Evolutionary conservation across 2,329 filamentous ascomycete species (phyloP), one percentile per base, ranked within the genome.

Genomic region (Phyllosticta citriasiana): DNA sequence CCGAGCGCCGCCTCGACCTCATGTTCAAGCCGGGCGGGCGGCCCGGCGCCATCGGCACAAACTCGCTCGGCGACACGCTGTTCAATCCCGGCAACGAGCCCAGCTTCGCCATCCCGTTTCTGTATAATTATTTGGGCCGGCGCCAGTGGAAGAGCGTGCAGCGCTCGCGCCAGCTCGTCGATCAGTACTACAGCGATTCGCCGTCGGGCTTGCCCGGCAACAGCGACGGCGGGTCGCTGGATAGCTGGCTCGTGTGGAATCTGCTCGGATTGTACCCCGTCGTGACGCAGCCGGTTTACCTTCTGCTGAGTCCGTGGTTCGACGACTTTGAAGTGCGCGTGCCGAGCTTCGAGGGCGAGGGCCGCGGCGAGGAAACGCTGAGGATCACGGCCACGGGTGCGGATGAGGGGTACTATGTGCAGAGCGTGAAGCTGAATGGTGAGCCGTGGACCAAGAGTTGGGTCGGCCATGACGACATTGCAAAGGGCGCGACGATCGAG

Each of bases 401-500:
- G 12, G 74, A 73, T 1, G 69, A 73, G 2, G 68, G 77, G 2
- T 79, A 76, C 52, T 85, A 79, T 63, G 78, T 85, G 4, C 80
- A 84, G 65, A 75, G 74, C 2, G 71, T 84, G 1, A 79, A 71
- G 60, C 77, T 84, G 47, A 84, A 84, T 62, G 81, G 80, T 0
- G 62, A 79, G 59, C 2, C 61, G 0, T 84, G 81, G 82, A 66
- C 72, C 0, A 78, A 76, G 70, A 84, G 81, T 59, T 84, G 82
- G 82, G 74, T 84, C 19, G 74, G 78, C 60, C 81, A 84, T 67
- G 74, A 77, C 0, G 79, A 84, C 66, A 59, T 59, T 35, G 26
- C 3, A 85, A 85, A 33, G 26, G 70, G 71, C 8, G 86, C 85
- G 0, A 83, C 75, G 1, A 70, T 89, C 65, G 83, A 88, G 51